Evolutionary conservation across 1,284 basidiomycete species (phyloP).

Genomic region (Cryptococcus neoformans): DNA sequence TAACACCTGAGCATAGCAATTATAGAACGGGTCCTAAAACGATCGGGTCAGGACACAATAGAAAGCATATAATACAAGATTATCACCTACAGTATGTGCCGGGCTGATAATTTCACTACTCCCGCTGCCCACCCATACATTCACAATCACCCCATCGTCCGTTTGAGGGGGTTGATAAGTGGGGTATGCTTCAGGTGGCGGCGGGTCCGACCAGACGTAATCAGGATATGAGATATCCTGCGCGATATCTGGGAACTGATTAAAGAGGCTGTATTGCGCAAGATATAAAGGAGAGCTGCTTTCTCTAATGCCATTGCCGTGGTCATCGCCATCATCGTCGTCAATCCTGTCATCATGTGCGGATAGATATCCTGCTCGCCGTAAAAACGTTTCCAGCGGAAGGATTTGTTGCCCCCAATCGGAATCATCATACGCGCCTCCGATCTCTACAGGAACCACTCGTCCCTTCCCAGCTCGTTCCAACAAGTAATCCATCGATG

Average conservation of each 20-base stretch:
- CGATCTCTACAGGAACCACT: conserved; percentile 86
- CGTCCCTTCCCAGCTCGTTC: conserved; percentile 69
- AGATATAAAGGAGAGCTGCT: conserved; percentile 61
- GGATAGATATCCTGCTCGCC: conserved; percentile 53
- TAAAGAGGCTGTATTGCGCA: conserved; percentile 82
- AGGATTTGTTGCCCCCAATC: conserved; percentile 83
- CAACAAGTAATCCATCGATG: conserved; percentile 64
- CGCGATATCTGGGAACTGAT: conserved; percentile 75
- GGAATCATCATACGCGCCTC: conserved; percentile 72
- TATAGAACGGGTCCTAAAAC: conserved; percentile 83
- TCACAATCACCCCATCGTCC: conserved; percentile 67
- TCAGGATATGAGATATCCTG: conserved; percentile 78
- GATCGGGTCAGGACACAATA: conserved; percentile 5
- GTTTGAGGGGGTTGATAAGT: conserved; percentile 65
- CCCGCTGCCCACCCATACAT: conserved; percentile 83
- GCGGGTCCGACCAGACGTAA: conserved; percentile 73
- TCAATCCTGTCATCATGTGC: too few relatives aligned
- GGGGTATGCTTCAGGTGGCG: conserved; percentile 52
- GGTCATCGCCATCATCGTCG: background rate
- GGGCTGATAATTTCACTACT: conserved; percentile 66
- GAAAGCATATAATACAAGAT: background rate
- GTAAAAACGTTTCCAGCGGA: conserved; percentile 71
- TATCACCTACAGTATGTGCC: conserved; percentile 77
- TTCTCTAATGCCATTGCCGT: background rate
- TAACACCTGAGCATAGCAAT: conserved; percentile 86